These are phyloP conservation scores for Nigrograna mackinnonii DNA, from an alignment of 2,329 filamentous ascomycete genomes.

Conservation along the genomic window DNA sequence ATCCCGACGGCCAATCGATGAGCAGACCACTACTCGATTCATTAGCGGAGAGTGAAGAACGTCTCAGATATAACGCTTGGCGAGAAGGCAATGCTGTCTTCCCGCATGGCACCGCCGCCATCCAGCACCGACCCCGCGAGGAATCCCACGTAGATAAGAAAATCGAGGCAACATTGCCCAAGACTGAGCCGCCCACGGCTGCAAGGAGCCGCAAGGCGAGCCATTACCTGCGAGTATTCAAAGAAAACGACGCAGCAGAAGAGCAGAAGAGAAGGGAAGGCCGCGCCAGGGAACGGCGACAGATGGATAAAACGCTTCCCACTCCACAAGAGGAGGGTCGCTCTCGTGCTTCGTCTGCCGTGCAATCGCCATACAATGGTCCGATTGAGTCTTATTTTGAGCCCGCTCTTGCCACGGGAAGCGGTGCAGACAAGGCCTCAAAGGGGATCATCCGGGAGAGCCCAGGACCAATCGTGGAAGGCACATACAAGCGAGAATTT, in stretches of 20 bases:
- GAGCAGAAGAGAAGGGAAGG: slow-evolving; percentile 55
- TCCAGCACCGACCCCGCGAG: slow-evolving; percentile 48
- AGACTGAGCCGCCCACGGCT: slow-evolving; percentile 57
- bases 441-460: neutral
- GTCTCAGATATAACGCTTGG: slow-evolving; percentile 53
- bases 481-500: slow-evolving; percentile 29
- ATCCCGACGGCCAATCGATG: slow-evolving; percentile 15
- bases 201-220: slow-evolving; percentile 68
- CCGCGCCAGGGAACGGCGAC: slow-evolving; percentile 41
- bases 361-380: slow-evolving; percentile 25
- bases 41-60: slow-evolving; percentile 41
- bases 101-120: slow-evolving; percentile 37
- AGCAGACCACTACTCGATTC: slow-evolving; percentile 15
- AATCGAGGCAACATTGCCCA: slow-evolving; percentile 65
- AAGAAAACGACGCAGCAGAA: slow-evolving; percentile 61
- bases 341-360: slow-evolving; percentile 26
- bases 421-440: neutral
- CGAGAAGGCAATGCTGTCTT: slow-evolving; percentile 51
- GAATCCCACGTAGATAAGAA: slow-evolving; percentile 60
- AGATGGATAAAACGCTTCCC: slow-evolving; percentile 30
- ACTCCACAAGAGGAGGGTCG: slow-evolving; percentile 26
- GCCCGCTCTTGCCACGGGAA: neutral
- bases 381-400: slow-evolving; percentile 34
- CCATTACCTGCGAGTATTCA: slow-evolving; percentile 67
- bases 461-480: slow-evolving; percentile 8